Percentiles rank a stretch among this genome's conserved stretches.
Evolutionary conservation across 2,329 filamentous ascomycete species (phyloP).

Genomic region (Cercospora berteroae): DNA sequence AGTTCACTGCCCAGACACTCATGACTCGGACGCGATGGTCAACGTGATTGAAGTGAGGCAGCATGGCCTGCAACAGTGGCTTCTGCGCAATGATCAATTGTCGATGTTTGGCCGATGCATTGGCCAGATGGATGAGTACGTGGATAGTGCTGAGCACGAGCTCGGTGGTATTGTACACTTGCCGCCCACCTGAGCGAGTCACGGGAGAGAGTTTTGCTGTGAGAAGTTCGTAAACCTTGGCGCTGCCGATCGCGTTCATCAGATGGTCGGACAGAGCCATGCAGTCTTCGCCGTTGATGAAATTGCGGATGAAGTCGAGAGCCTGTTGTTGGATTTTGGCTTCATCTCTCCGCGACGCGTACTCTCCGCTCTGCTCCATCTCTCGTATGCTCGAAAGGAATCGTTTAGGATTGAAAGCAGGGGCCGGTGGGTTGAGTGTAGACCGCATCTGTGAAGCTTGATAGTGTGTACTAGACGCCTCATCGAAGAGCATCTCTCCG

Average conservation of each 20-base stretch:
- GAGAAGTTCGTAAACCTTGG: slow-evolving; percentile 77
- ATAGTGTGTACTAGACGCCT: slow-evolving; percentile 37
- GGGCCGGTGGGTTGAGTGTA: slow-evolving; percentile 31
- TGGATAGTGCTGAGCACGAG: slow-evolving; percentile 77
- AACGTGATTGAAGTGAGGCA: slow-evolving; percentile 70
- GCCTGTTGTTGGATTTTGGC: slow-evolving; percentile 87
- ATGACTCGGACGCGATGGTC: slow-evolving; percentile 72
- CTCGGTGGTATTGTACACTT: slow-evolving; percentile 49
- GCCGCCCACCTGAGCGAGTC: slow-evolving; percentile 37
- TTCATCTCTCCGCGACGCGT: slow-evolving; percentile 71
- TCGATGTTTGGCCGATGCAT: slow-evolving; percentile 73
- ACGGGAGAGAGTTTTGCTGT: slow-evolving; percentile 67
- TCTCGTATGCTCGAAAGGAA: slow-evolving; percentile 35
- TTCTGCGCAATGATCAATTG: slow-evolving; percentile 75
- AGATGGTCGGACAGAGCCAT: slow-evolving; percentile 80
- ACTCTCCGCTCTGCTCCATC: slow-evolving; percentile 61
- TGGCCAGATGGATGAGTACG: slow-evolving; percentile 84
- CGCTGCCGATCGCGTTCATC: slow-evolving; percentile 70
- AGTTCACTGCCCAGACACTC: slow-evolving; percentile 80
- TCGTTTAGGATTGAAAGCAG: slow-evolving; percentile 31
- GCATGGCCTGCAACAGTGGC: slow-evolving; percentile 69
- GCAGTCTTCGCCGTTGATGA: slow-evolving; percentile 66
- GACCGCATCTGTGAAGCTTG: slow-evolving; percentile 38
- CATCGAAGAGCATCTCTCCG: slow-evolving; percentile 48
- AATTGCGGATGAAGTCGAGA: slow-evolving; percentile 83